Percentiles rank a stretch among this genome's conserved stretches.
Evolutionary conservation across 192 early-diverging fungal genomes (phyloP).

Genomic region (Chytriomyces hyalinus): DNA sequence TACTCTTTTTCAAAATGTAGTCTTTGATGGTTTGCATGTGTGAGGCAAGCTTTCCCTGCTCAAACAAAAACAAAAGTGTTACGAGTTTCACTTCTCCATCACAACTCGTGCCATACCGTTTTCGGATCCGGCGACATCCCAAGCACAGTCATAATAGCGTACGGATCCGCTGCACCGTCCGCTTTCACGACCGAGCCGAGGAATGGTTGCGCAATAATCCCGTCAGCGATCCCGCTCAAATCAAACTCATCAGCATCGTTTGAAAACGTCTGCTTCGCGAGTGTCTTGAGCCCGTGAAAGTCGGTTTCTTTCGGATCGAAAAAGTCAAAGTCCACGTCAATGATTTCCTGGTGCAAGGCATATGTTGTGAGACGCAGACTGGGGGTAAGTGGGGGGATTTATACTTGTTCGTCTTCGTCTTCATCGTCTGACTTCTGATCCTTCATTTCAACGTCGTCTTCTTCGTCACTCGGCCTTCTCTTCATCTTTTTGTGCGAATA

Average conservation of each 20-base stretch:
- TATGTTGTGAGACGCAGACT: background rate
- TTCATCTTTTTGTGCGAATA: conserved; percentile 6
- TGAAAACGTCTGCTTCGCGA: conserved; percentile 79
- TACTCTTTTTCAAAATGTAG: conserved; percentile 73
- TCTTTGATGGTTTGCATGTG: conserved; percentile 37
- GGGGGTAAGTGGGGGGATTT: background rate
- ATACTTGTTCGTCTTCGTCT: conserved; percentile 17
- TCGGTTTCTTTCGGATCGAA: conserved; percentile 87
- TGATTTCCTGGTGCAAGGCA: conserved; percentile 32
- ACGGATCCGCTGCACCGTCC: conserved; percentile 79
- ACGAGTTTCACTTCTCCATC: background rate
- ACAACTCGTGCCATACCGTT: background rate
- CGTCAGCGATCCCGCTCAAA: conserved; percentile 78
- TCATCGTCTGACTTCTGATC: conserved; percentile 4
- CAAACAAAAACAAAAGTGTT: background rate
- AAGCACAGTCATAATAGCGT: conserved; percentile 79
- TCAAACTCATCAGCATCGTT: conserved; percentile 79
- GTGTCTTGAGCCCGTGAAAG: conserved; percentile 88
- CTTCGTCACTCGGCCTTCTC: conserved; percentile 12
- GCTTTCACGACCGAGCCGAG: conserved; percentile 91
- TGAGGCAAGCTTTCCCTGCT: background rate
- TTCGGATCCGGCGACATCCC: conserved; percentile 57
- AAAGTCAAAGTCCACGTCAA: conserved; percentile 96
- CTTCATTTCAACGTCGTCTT: background rate
- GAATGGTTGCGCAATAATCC: conserved; percentile 74